Base-by-base conservation (phyloP, 768 basidiomycete genomes). In the Cystofilobasidium capitatum region DNA sequence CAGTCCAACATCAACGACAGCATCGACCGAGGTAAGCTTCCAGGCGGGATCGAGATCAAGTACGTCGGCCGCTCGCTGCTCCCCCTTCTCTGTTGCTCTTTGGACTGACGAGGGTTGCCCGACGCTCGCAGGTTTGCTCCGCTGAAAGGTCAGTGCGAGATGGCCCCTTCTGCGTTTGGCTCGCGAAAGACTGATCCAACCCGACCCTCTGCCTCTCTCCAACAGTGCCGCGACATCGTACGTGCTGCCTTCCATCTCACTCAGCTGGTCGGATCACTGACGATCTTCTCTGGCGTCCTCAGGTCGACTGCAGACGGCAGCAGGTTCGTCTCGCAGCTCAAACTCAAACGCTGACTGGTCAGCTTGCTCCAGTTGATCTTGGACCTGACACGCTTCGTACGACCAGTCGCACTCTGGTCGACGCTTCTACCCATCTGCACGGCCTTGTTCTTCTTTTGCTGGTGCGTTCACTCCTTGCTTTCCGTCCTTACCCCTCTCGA, bases 351-450 rank as follows among this genome's bases (percentile, higher is more conserved):
- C 39, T 35, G 3, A n/a, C 51, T 22, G 31, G n/a, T 57, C 58
- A 1, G 37, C 39, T 51, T 14, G 29, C 20, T 14, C 12, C 37
- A 1, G 14, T 4, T n/a, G n/a, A n/a, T n/a, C n/a, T n/a, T n/a
- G n/a, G n/a, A n/a, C n/a, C n/a, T n/a, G n/a, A n/a, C n/a, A n/a
- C n/a, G n/a, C n/a, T n/a, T n/a, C n/a, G n/a, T n/a, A n/a, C n/a
- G n/a, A n/a, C n/a, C n/a, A 69, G 68, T 69, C 29, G 68, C 68
- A 1, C 33, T 69, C 37, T 69, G 68, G 68, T 64, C 68, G 17
- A 69, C 68, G 1, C 61, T 69, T 7, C 51, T 69, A 8, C 68
- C 68, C 14, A 58, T 69, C 49, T 69, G 68, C 63, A 36, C 60
- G 1, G 20, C 40, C 12, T 20, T 40, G 13, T 69, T 69, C 47